phyloP scores from a whole-genome alignment of 1,139 yeast genomes.

The Pichia sp. region DNA sequence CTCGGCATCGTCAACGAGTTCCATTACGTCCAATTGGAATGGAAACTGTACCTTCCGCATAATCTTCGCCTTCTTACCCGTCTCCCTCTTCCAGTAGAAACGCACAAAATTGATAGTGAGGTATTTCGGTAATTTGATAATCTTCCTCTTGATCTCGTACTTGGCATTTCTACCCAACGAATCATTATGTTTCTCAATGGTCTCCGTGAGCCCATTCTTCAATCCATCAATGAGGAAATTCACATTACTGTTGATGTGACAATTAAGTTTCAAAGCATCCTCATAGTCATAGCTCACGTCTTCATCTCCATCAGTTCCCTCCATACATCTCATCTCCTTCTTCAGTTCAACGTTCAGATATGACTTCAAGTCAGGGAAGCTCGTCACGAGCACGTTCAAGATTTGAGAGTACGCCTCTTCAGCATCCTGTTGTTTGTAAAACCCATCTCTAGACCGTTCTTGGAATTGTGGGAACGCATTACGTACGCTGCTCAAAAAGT shows the following conservation, averaged over 20 bases:
- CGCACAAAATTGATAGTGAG: slow-evolving; percentile 89
- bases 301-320: slow-evolving; percentile 48
- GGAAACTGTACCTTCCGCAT: slow-evolving; percentile 93
- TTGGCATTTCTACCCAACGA: slow-evolving; percentile 61
- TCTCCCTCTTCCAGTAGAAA: slow-evolving; percentile 93
- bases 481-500: slow-evolving; percentile 58
- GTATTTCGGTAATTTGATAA: slow-evolving; percentile 79
- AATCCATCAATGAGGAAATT: slow-evolving; percentile 88
- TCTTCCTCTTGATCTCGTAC: slow-evolving; percentile 61
- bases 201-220: slow-evolving; percentile 65
- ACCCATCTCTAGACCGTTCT: slow-evolving; percentile 60
- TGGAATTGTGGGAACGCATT: slow-evolving; percentile 80
- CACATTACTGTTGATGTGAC: slow-evolving; percentile 82
- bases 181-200: slow-evolving; percentile 71
- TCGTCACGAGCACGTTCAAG: slow-evolving; percentile 43
- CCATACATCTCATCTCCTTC: slow-evolving; percentile 52
- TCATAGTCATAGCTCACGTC: slow-evolving; percentile 43
- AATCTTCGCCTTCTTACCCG: slow-evolving; percentile 85
- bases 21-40: slow-evolving; percentile 82
- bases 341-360: slow-evolving; percentile 61
- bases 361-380: slow-evolving; percentile 45
- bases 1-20: slow-evolving; percentile 71
- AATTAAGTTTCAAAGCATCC: slow-evolving; percentile 63
- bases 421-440: slow-evolving; percentile 93
- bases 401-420: slow-evolving; percentile 92